A percentile compares a stretch with the other conserved stretches of the same genome.
phyloP scores from a whole-genome alignment of 176 grass and related monocot species.

The Musa itinerans region DNA sequence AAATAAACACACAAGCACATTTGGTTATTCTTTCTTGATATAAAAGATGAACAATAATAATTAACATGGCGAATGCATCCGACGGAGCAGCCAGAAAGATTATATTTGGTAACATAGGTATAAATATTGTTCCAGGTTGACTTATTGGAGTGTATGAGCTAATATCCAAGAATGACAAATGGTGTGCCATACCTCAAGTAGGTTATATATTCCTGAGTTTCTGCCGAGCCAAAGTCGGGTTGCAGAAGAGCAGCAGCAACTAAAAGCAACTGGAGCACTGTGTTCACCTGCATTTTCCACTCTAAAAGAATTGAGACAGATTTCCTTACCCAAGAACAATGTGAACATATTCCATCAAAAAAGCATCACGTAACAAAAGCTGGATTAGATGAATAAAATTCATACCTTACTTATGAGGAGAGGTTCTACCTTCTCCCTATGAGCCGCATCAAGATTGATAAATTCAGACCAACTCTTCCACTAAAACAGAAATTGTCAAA shows the following conservation, averaged over 20 bases:
- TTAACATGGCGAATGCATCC: too few species aligned
- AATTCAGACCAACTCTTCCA: conserved; percentile 92
- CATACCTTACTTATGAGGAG: conserved; percentile 93
- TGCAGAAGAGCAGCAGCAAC: conserved; percentile 82
- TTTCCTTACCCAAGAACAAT: neutral
- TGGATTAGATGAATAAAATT: conserved; percentile 1
- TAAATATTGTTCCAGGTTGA: neutral
- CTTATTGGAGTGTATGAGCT: neutral
- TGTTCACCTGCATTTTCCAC: conserved; percentile 60
- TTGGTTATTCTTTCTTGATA: conserved; percentile 7
- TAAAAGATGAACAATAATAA: neutral
- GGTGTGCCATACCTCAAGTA: conserved; percentile 36
- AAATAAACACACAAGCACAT: conserved; percentile 22
- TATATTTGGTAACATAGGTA: too few species aligned
- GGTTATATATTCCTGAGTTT: conserved; percentile 52
- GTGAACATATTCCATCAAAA: conserved; percentile 6
- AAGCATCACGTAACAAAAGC: neutral
- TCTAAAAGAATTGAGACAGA: neutral
- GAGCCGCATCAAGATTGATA: conserved; percentile 58
- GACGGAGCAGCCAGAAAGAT: too few species aligned
- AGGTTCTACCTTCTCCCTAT: conserved; percentile 65
- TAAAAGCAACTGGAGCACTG: conserved; percentile 39
- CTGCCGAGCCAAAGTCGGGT: conserved; percentile 75
- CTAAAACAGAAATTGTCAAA: conserved; percentile 21
- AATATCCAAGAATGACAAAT: neutral